Evolutionary conservation across 2,329 filamentous ascomycete genomes (phyloP), one percentile per base, ranked within the genome.

Genomic region (Myotisia sp.): DNA sequence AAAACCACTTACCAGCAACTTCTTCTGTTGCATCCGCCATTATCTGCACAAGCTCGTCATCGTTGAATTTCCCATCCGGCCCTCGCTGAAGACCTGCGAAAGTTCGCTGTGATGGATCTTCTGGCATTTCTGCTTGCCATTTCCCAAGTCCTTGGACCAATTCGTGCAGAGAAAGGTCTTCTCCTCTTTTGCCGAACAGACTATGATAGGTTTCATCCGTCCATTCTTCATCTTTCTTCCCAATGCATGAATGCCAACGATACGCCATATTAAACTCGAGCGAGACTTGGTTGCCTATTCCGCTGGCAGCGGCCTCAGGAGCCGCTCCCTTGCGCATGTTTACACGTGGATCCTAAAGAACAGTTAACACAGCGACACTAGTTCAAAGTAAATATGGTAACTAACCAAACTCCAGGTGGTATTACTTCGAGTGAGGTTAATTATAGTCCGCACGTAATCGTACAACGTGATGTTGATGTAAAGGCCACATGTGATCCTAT

Each of bases 191-290:
- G 3, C 41, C 41, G 12, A 47, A 44, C 10, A 42, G 13, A 6
- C 41, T 51, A 0, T 54, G 50, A 47, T 76, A 78, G 42, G 76
- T 69, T 3, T 73, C 65, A 42, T 79, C 64, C 10, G 80, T 74
- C 78, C 79, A 85, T 39, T 71, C 63, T 44, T 83, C 79, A 46
- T 86, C 80, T 42, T 70, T 71, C 33, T 70, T 66, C 3, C 63
- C 63, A 43, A 84, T 75, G 44, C 74, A 75, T 3, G 77, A 79
- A 56, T 85, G 79, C 35, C 44, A 45, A 2, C 66, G 58, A 42
- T 70, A 70, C 6, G 69, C 53, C 18, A 70, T 49, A 41, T 70
- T 69, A 48, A 71, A 71, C 42, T 70, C 67, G 19, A 60, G 59
- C 3, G 59, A 60, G 26, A 66, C 62, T 39, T 68, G 65, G 41